Base-by-base conservation (phyloP, 1,139 yeast species). In the Williopsis jadinii region DNA sequence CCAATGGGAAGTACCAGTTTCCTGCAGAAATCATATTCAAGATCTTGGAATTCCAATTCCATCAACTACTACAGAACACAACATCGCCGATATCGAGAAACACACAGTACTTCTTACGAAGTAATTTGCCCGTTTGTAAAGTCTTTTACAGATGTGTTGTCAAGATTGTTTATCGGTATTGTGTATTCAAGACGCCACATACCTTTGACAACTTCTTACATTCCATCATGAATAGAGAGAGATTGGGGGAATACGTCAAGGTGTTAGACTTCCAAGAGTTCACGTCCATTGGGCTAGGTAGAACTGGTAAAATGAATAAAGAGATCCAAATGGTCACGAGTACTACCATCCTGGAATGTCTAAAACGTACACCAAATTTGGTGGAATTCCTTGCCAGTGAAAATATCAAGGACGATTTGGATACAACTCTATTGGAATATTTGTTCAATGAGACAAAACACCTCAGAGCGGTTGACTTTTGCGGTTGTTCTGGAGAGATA, bases 271-370 rank as follows among this genome's bases (percentile, higher is more conserved):
- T 88, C 56, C 85, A 84, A 56, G 92, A 86, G 48, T 84, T 88
- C 59, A 87, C 97, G 0, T 83, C 94, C 2, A 82, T 90, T 40
- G 97, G 97, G 0, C 69, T 88, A 40, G 97, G 97, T 3, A 70
- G 96, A 48, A 84, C 96, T 0, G 86, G 86, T 9, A 75, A 84
- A 51, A 87, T 87, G 95, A 88, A 85, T 63, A 81, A 78, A 60
- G 95, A 85, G 61, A 88, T 88, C 51, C 95, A 87, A 61, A 85
- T 87, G 85, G 87, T 88, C 35, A 88, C 96, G 0, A 70, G 82
- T 36, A 64, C 69, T 28, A 88, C 96, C 3, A 78, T 88, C 30
- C 60, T 75, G 39, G 67, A 72, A 31, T 85, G 87, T 42, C 66
- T 88, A 33, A 60, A 65, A 40, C 63, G 78, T 49, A 71, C 77